Conservation (phyloP, 164 flowering plant genomes). For the Hamamelis virginiana region DNA sequence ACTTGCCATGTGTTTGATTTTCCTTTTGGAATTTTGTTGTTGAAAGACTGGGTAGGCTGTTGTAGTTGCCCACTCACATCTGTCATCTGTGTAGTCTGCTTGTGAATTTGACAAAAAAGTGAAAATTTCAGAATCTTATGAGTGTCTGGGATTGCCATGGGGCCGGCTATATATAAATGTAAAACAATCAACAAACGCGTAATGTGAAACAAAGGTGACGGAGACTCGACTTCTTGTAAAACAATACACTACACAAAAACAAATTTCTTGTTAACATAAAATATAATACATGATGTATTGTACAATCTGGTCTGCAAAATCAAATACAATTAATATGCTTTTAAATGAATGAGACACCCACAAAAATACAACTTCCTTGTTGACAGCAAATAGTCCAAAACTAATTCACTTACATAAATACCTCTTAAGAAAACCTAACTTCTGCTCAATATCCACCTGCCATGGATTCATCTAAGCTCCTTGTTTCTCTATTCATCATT, state of each 20-base stretch:
- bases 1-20: no score
- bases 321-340: background rate
- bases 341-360: background rate
- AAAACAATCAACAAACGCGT: no score
- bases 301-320: conserved; percentile 2
- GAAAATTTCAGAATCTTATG: no score
- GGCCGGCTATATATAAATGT: no score
- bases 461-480: conserved; percentile 8
- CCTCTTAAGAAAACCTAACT: background rate
- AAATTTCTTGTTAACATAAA: background rate
- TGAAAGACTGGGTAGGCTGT: no score
- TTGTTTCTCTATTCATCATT: background rate
- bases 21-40: no score
- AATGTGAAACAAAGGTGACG: background rate
- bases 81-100: no score
- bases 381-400: background rate
- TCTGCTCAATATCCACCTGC: background rate
- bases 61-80: no score
- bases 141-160: no score
- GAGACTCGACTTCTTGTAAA: no score
- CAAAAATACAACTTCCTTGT: background rate
- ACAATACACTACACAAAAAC: background rate
- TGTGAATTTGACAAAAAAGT: no score
- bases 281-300: background rate
- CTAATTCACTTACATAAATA: background rate